Percentiles rank a stretch among this genome's conserved stretches.
Evolutionary conservation across 805 yeast species (phyloP).

Genomic region (Clavispora carvajalis): DNA sequence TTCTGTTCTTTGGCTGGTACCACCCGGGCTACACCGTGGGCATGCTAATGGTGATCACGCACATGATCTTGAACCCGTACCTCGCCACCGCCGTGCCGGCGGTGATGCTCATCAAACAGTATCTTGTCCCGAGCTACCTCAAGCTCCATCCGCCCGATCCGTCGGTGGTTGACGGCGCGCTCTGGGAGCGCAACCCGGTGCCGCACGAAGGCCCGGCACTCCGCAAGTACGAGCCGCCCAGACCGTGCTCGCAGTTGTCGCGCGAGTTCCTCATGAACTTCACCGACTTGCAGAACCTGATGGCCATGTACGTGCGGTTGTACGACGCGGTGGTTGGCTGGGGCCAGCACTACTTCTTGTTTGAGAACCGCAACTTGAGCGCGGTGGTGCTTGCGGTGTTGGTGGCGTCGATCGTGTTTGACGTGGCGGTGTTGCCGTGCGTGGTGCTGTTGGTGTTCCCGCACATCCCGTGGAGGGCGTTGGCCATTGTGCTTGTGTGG

Average conservation of each 20-base stretch:
- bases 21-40: conserved; percentile 60
- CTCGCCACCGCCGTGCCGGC: conserved; percentile 51
- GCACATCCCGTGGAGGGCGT: conserved; percentile 23
- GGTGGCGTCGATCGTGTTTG: conserved; percentile 17
- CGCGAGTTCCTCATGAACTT: conserved; percentile 72
- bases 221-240: conserved; percentile 45
- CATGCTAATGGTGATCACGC: conserved; percentile 44
- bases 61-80: conserved; percentile 56
- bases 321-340: conserved; percentile 54
- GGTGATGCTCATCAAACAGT: conserved; percentile 44
- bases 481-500: conserved; percentile 49
- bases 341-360: conserved; percentile 55
- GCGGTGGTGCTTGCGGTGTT: conserved; percentile 43
- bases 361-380: conserved; percentile 57
- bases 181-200: conserved; percentile 23
- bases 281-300: conserved; percentile 80
- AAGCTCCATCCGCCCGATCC: conserved; percentile 59
- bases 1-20: conserved; percentile 58
- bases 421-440: conserved; percentile 25
- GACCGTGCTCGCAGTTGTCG: conserved; percentile 73
- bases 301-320: conserved; percentile 55
- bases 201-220: conserved; percentile 46
- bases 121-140: conserved; percentile 65
- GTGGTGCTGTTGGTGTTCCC: conserved; percentile 25
- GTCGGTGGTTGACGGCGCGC: conserved; percentile 15